Conservation (phyloP, 257 asterid genomes). For the Cinchona pubescens region DNA sequence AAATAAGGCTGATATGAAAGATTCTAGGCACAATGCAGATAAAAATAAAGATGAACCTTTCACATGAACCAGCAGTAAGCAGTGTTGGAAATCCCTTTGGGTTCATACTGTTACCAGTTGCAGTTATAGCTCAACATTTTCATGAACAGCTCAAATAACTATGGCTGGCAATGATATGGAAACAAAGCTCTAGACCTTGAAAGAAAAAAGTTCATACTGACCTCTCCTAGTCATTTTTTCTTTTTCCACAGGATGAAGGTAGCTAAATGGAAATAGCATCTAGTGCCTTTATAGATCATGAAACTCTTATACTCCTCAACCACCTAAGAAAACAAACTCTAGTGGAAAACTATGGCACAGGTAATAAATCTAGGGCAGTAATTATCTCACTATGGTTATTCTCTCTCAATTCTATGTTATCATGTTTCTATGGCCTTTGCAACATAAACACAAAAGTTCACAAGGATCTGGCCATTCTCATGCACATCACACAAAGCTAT, state of each 20-base stretch:
- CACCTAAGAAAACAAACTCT: neutral
- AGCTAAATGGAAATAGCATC: neutral
- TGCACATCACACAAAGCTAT: neutral
- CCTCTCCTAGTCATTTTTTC: neutral
- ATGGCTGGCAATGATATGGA: neutral
- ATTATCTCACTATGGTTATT: no score
- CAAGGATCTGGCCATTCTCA: constrained; percentile 1
- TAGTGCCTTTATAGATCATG: neutral
- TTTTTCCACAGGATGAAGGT: neutral
- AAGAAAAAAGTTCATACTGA: neutral
- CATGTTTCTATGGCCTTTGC: constrained; percentile 12
- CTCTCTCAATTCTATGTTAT: neutral
- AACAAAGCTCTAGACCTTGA: constrained; percentile 5
- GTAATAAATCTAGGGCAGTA: constrained; percentile 7
- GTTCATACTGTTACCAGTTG: neutral
- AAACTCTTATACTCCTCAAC: neutral
- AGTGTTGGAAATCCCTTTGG: neutral
- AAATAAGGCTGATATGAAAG: no score
- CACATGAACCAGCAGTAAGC: neutral
- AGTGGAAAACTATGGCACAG: neutral
- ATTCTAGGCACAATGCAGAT: no score
- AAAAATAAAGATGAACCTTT: neutral
- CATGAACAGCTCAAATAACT: constrained; percentile 2
- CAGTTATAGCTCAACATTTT: no score
- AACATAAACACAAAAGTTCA: constrained; percentile 1